Percentiles rank a stretch among this genome's conserved stretches.
These are phyloP conservation scores for Paramyrothecium sp. DNA, from an alignment of 2,329 filamentous ascomycete species.

Conservation along the genomic window DNA sequence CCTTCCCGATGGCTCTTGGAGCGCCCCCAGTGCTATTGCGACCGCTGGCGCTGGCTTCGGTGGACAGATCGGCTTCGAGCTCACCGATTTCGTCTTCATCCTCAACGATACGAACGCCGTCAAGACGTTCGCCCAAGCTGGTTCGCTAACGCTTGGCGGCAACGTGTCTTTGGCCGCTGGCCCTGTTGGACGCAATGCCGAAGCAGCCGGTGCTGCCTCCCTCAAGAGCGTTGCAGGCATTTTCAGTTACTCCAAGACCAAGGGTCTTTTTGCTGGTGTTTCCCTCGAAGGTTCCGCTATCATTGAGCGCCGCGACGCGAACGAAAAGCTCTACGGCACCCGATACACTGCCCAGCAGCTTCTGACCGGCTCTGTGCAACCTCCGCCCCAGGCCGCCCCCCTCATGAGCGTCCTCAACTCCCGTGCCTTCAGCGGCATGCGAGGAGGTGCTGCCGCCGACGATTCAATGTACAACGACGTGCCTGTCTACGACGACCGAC, in stretches of 20 bases:
- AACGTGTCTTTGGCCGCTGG: constrained; percentile 96
- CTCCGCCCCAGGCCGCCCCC: constrained; percentile 79
- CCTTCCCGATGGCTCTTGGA: constrained; percentile 75
- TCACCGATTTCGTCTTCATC: constrained; percentile 97
- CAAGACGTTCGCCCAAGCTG: constrained; percentile 89
- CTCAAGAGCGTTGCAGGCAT: constrained; percentile 86
- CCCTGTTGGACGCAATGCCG: constrained; percentile 89
- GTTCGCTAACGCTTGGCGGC: constrained; percentile 87
- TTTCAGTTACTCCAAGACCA: constrained; percentile 97
- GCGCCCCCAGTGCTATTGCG: constrained; percentile 76
- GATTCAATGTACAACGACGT: constrained; percentile 90
- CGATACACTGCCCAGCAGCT: constrained; percentile 80
- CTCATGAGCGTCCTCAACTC: constrained; percentile 85
- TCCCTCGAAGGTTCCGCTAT: constrained; percentile 91
- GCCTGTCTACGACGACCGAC: constrained; percentile 80
- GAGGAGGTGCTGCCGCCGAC: constrained; percentile 36
- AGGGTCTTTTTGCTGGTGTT: constrained; percentile 93
- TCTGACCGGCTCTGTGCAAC: constrained; percentile 72
- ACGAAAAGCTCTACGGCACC: constrained; percentile 90
- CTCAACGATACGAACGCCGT: constrained; percentile 89
- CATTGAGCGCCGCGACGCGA: constrained; percentile 93
- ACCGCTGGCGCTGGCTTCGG: constrained; percentile 81
- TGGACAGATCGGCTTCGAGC: constrained; percentile 82
- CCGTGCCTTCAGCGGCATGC: constrained; percentile 73
- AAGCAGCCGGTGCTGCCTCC: constrained; percentile 91